A percentile compares a stretch with the other conserved stretches of the same genome.
phyloP scores from a whole-genome alignment of 306 rosid genomes.

The Canavalia gladiata region DNA sequence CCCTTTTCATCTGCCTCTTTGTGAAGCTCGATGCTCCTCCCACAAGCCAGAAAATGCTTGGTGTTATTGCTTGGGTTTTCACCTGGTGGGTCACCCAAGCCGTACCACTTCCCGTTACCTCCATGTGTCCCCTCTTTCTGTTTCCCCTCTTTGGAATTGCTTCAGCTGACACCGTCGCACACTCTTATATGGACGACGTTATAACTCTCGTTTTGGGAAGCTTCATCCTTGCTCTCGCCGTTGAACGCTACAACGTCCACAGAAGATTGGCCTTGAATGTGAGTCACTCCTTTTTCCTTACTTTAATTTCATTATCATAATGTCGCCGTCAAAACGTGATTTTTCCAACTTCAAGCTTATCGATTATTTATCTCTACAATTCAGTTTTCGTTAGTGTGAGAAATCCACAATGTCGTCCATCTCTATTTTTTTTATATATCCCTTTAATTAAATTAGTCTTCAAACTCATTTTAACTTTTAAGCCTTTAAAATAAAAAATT shows the following conservation, averaged over 20 bases:
- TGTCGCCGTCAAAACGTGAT: neutral
- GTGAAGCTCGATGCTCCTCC: constrained; percentile 65
- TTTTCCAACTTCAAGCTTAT: neutral
- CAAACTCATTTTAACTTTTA: too few species aligned
- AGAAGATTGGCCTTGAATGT: constrained; percentile 87
- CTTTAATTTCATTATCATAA: too few species aligned
- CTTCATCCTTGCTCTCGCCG: constrained; percentile 89
- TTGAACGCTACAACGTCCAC: constrained; percentile 88
- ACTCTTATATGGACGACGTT: constrained; percentile 83
- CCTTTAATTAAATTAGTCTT: too few species aligned
- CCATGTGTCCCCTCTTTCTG: constrained; percentile 84
- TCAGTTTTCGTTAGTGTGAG: neutral
- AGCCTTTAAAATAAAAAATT: too few species aligned
- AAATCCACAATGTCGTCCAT: too few species aligned
- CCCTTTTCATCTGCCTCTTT: constrained; percentile 53
- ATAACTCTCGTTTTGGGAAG: constrained; percentile 85
- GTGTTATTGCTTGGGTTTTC: constrained; percentile 80
- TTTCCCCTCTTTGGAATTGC: constrained; percentile 80
- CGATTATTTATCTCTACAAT: neutral
- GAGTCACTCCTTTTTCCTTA: constrained; percentile 43
- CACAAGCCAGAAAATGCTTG: constrained; percentile 73
- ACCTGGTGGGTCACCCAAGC: constrained; percentile 94
- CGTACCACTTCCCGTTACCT: constrained; percentile 86
- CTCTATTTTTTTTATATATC: too few species aligned
- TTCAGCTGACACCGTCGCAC: constrained; percentile 78